phyloP scores from a whole-genome alignment of 1,284 basidiomycete species.

The Coriolopsis trogii region DNA sequence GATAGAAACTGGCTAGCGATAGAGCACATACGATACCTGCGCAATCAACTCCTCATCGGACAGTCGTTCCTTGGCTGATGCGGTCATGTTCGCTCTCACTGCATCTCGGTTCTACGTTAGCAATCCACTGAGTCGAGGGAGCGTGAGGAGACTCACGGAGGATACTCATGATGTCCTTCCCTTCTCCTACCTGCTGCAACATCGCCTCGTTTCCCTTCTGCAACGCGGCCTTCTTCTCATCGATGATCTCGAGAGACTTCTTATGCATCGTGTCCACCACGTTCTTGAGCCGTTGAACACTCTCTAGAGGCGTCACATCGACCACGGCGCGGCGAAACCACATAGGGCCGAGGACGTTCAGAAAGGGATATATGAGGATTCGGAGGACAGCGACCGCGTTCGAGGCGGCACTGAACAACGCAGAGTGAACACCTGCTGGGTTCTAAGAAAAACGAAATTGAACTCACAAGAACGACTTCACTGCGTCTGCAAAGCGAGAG shows the following conservation, averaged over 20 bases:
- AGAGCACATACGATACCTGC: slow-evolving; percentile 27
- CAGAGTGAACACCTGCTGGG: background rate
- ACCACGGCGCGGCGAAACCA: slow-evolving; percentile 40
- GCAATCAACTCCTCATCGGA: slow-evolving; percentile 29
- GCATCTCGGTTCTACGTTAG: background rate
- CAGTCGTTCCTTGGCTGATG: slow-evolving; percentile 22
- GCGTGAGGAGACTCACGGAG: slow-evolving; percentile 35
- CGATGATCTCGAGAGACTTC: slow-evolving; percentile 40
- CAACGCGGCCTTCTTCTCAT: slow-evolving; percentile 38
- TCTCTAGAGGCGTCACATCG: slow-evolving; percentile 37
- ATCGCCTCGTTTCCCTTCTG: slow-evolving; percentile 24
- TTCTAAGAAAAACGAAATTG: background rate
- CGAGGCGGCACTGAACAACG: background rate
- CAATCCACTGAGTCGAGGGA: background rate
- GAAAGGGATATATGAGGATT: slow-evolving; percentile 10
- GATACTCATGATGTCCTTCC: slow-evolving; percentile 51
- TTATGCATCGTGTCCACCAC: slow-evolving; percentile 43
- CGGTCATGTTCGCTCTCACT: slow-evolving; percentile 32
- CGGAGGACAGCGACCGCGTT: background rate
- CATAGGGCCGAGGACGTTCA: slow-evolving; percentile 39
- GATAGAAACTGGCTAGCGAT: too few species aligned
- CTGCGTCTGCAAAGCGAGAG: slow-evolving; percentile 29
- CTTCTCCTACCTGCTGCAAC: slow-evolving; percentile 36
- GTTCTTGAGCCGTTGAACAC: slow-evolving; percentile 37
- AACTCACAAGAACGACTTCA: slow-evolving; percentile 28